Base-by-base conservation (phyloP, 1,139 yeast species). In the Barnettozyma hawaiiensis region DNA sequence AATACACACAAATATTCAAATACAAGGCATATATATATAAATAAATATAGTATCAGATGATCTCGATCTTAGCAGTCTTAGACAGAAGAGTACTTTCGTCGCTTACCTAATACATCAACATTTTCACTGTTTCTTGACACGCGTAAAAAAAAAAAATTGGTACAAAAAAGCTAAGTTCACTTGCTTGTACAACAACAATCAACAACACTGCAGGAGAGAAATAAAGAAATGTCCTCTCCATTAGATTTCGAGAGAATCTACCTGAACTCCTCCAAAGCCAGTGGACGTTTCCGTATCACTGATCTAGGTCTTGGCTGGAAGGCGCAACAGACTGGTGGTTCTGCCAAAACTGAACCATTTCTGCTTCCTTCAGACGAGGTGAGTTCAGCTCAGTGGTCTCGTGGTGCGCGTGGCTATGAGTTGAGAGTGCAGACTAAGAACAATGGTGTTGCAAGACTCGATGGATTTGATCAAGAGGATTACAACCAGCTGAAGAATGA, bases 261-360 rank as follows among this genome's bases (percentile, higher is more conserved):
- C 62, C 71, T 87, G 61, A 90, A 94, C 65, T 96, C 85, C 63
- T 85, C 96, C 47, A 79, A 80, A 53, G 71, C 75, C 43, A 76
- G 79, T 37, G 99, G 99, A 16, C 81, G 95, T 55, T 84, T 92
- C 75, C 86, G 98, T 64, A 77, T 94, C 50, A 96, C 97, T 9
- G 92, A 85, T 51, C 81, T 94, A 15, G 99, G 99, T 39, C 74
- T 92, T 35, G 99, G 99, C 39, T 92, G 99, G 99, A 92, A 90
- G 59, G 87, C 89, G 0, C 67, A 73, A 14, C 70, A 76, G 26
- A 67, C 72, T 40, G 78, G 76, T 34, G 82, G 82, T 18, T 69
- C 81, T 5, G 71, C 78, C 12, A 69, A 73, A 49, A 72, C 73
- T 37, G 81, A 79, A 40, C 97, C 97, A 15, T 87, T 87, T 55